Evolutionary conservation across 2,329 filamentous ascomycete species (phyloP), one percentile per base, ranked within the genome.

Genomic region (Dendryphion nanum): DNA sequence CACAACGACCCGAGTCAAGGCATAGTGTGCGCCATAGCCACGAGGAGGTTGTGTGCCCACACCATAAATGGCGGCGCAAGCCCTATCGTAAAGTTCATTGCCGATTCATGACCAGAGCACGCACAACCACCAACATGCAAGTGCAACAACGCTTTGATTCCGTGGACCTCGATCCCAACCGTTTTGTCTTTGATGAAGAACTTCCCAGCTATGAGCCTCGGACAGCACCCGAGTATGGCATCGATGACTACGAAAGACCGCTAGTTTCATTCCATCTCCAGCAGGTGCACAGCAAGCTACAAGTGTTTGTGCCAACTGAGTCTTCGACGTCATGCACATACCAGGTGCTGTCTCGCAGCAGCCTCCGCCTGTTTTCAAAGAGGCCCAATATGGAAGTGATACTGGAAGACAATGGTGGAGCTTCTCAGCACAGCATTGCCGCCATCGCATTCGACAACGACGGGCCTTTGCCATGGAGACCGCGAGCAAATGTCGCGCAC

Each of bases 401-500:
- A 7, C 51, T 56, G 19, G 51, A 50, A 4, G 33, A 34, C 4
- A 41, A 35, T 20, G 50, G 14, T 6, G 18, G 45, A n/a, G 38
- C 39, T 18, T 37, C 36, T 5, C 50, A 57, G 41, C 45, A 53
- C 12, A 50, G 43, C 14, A 42, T 61, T n/a, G 54, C 54, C 5
- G 42, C 43, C 0, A 56, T 63, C 13, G 44, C 41, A 6, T 64
- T 61, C 24, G 51, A 57, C 34, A 50, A 53, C 15, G 35, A 59
- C 26, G 58, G 59, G 1, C 56, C 58, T 1, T 30, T 61, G 7
- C 61, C 61, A 1, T 63, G 61, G 61, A 48, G 59, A 18, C 59
- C 59, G 20, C 53, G 59, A 8, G 61, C 61, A 10, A 50, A 52
- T 29, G 55, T 63, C 19, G 29, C 40, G 4, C 45, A 57, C 23